Evolutionary conservation across 2,329 filamentous ascomycete species (phyloP), one percentile per base, ranked within the genome.

Genomic region (Aspergillus ustus): DNA sequence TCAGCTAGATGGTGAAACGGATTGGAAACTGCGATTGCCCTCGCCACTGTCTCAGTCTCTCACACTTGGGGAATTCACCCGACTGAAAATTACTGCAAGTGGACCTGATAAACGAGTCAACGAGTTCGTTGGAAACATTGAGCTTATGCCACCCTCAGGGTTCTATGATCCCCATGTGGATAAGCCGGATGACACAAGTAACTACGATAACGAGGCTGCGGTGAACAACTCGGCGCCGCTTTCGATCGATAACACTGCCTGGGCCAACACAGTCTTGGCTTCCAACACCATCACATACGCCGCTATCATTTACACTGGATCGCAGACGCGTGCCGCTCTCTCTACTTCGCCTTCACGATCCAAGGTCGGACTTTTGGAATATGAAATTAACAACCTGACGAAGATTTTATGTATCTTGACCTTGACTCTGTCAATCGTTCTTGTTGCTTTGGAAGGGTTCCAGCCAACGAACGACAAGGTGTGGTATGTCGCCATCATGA

Each of bases 401-500:
- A 99, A 99, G 73, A 99, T 98, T 53, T 83, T 99, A 2, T 99
- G 95, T 71, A 87, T 90, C 7, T 83, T 99, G 63, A 99, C 95
- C 0, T 81, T 98, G 1, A 87, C 90, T 0, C 82, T 99, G 3
- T 98, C 94, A 0, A 84, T 97, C 65, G 84, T 96, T 46, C 85
- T 99, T 8, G 95, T 99, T 5, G 93, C 92, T 0, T 79, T 98
- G 2, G 89, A 97, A 75, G 90, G 92, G 0, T 95, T 97, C 66
- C 83, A 89, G 63, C 77, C 77, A 40, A 80, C 74, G 7, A 81
- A 80, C 58, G 75, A 81, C 62, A 82, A 82, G 66, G 69, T 76
- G 60, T 99, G 95, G 95, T 99, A 98, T 76, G 88, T 98, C 67
- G 94, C 96, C 66, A 96, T 98, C 70, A 95, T 97, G 88, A 89